A percentile compares a stretch with the other conserved stretches of the same genome.
Evolutionary conservation across 2,329 filamentous ascomycete species (phyloP).

Genomic region (Pyrenophora seminiperda): DNA sequence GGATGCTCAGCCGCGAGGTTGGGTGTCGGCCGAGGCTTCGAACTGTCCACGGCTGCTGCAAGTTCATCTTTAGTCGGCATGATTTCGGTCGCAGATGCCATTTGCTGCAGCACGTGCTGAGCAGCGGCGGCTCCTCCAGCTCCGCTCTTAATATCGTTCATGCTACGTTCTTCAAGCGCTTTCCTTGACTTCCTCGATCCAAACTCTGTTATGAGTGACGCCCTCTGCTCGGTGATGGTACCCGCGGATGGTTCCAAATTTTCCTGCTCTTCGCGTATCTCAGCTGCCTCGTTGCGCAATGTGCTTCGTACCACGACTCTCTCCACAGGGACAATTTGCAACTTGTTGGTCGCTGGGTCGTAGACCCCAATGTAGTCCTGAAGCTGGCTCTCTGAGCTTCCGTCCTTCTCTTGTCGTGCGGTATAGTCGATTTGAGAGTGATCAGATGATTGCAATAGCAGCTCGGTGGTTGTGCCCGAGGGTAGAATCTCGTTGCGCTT

Average conservation of each 20-base stretch:
- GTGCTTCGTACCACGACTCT: conserved; percentile 61
- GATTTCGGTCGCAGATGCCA: conserved; percentile 65
- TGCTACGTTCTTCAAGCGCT: conserved; percentile 68
- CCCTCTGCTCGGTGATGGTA: conserved; percentile 63
- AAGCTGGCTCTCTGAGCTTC: conserved; percentile 55
- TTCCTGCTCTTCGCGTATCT: conserved; percentile 44
- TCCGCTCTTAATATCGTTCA: conserved; percentile 67
- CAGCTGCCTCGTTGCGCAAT: conserved; percentile 52
- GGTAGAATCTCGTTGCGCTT: conserved; percentile 41
- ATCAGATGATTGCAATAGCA: conserved; percentile 65
- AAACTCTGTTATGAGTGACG: conserved; percentile 76
- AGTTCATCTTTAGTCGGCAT: conserved; percentile 71
- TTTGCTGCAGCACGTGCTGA: conserved; percentile 62
- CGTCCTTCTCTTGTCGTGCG: conserved; percentile 57
- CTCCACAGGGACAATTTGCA: conserved; percentile 59
- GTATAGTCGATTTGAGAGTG: conserved; percentile 66
- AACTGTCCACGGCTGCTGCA: conserved; percentile 66
- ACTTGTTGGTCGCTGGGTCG: conserved; percentile 58
- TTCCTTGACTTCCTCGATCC: conserved; percentile 87
- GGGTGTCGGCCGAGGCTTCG: conserved; percentile 73
- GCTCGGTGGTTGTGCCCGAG: conserved; percentile 45
- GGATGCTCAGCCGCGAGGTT: conserved; percentile 70
- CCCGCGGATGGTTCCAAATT: conserved; percentile 33
- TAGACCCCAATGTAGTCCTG: conserved; percentile 67
- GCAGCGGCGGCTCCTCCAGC: conserved; percentile 39